Evolutionary conservation across 192 early-diverging fungal genomes (phyloP).

Genomic region (Oehlia diaphana): DNA sequence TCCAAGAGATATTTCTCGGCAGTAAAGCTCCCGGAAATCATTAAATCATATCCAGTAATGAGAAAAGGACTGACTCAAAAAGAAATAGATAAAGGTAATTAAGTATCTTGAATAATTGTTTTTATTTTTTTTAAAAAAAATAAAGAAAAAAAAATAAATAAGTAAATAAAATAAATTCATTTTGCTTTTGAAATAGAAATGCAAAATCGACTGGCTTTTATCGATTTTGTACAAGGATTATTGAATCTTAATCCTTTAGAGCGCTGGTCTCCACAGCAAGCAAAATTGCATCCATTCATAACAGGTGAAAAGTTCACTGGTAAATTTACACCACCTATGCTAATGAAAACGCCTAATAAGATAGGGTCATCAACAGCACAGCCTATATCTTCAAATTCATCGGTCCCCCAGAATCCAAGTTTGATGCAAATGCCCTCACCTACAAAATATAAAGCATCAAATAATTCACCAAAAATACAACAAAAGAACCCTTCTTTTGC

Average conservation of each 20-base stretch:
- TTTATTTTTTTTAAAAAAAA: too few species aligned
- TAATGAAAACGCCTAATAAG: conserved; percentile 26
- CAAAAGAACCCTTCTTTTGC: not conserved
- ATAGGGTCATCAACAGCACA: not conserved
- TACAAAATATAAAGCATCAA: conserved; percentile 18
- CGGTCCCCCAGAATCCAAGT: not conserved
- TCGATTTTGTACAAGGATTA: conserved; percentile 92
- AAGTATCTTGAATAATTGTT: too few species aligned
- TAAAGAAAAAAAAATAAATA: too few species aligned
- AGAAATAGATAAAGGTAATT: conserved; percentile 78
- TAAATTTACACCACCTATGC: conserved; percentile 64
- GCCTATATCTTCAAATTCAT: conserved; percentile 9
- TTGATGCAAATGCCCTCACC: conserved; percentile 20
- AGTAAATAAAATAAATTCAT: not conserved
- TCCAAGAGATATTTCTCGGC: conserved; percentile 93
- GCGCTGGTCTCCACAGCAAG: conserved; percentile 95
- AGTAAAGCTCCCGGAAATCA: conserved; percentile 82
- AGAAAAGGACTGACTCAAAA: conserved; percentile 60
- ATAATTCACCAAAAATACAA: conserved; percentile 9
- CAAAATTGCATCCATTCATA: conserved; percentile 92
- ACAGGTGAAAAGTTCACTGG: conserved; percentile 80
- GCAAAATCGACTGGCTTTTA: conserved; percentile 71
- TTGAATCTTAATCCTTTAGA: conserved; percentile 88
- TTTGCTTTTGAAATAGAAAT: conserved; percentile 52
- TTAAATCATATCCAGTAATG: conserved; percentile 81